Evolutionary conservation across 495 filamentous ascomycete species (phyloP).

Genomic region (Penicillium atrosanguineum): DNA sequence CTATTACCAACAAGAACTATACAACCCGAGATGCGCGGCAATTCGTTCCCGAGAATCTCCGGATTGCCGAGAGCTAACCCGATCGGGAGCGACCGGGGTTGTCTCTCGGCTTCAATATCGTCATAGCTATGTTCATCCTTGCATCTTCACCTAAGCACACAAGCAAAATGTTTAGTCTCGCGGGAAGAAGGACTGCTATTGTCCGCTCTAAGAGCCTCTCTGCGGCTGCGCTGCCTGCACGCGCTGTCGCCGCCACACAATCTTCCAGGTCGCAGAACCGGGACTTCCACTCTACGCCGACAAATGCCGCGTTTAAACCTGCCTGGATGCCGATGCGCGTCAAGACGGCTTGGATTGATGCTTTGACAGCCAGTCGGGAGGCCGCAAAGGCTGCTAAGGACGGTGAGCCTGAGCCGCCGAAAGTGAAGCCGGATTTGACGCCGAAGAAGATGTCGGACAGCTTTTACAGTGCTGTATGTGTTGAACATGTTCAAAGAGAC

Average conservation of each 20-base stretch:
- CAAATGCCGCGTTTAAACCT: conserved; percentile 27
- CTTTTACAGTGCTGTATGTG: conserved; percentile 58
- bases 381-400: conserved; percentile 22
- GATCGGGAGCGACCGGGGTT: conserved; percentile 5
- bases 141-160: neutral
- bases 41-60: conserved; percentile 17
- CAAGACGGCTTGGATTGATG: conserved; percentile 70
- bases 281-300: conserved; percentile 32
- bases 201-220: conserved; percentile 12
- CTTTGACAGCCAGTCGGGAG: conserved; percentile 51
- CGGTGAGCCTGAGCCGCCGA: conserved; percentile 22
- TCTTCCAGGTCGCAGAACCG: conserved; percentile 10
- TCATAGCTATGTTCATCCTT: conserved; percentile 2
- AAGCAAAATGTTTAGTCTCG: conserved; percentile 21
- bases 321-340: conserved; percentile 55
- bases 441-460: conserved; percentile 67
- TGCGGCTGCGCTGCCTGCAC: conserved; percentile 5
- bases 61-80: conserved; percentile 19
- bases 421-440: conserved; percentile 46
- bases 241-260: conserved; percentile 10
- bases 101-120: conserved; percentile 14
- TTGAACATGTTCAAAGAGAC: neutral
- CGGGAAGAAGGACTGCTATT: conserved; percentile 20
- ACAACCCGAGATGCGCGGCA: conserved; percentile 5
- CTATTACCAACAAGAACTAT: neutral